phyloP scores from a whole-genome alignment of 106 monocot species.

The Dendrobium chrysotoxum region DNA sequence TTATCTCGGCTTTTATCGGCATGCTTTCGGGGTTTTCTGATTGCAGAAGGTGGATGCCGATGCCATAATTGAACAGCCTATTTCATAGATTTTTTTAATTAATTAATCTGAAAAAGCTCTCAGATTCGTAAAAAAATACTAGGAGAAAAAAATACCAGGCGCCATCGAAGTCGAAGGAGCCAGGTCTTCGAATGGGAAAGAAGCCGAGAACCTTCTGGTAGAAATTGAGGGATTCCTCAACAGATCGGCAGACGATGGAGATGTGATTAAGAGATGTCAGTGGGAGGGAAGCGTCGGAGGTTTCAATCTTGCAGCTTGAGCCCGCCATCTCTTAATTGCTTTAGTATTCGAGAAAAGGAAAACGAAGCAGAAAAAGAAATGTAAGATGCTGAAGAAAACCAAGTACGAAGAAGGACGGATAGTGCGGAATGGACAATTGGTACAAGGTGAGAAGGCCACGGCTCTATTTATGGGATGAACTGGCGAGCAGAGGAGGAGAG shows the following conservation, averaged over 20 bases:
- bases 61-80: conserved; percentile 35
- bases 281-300: conserved; percentile 17
- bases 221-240: conserved; percentile 58
- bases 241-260: conserved; percentile 60
- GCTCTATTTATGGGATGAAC: too few species aligned
- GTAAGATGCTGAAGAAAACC: too few species aligned
- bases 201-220: conserved; percentile 86
- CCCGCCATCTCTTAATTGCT: too few species aligned
- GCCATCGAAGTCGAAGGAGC: conserved; percentile 73
- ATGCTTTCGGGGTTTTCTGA: conserved; percentile 7
- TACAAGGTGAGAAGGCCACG: too few species aligned
- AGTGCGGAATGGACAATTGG: too few species aligned
- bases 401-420: too few species aligned
- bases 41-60: conserved; percentile 40
- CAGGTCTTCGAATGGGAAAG: conserved; percentile 58
- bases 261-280: conserved; percentile 85
- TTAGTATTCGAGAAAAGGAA: too few species aligned
- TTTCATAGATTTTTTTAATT: neutral
- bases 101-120: neutral
- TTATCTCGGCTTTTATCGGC: conserved; percentile 39
- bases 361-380: too few species aligned
- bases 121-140: neutral
- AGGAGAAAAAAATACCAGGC: conserved; percentile 44
- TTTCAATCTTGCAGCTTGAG: too few species aligned
- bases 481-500: too few species aligned